Evolutionary conservation across 2,329 filamentous ascomycete genomes (phyloP), one percentile per base, ranked within the genome.

Genomic region (Aspergillus versicolor): DNA sequence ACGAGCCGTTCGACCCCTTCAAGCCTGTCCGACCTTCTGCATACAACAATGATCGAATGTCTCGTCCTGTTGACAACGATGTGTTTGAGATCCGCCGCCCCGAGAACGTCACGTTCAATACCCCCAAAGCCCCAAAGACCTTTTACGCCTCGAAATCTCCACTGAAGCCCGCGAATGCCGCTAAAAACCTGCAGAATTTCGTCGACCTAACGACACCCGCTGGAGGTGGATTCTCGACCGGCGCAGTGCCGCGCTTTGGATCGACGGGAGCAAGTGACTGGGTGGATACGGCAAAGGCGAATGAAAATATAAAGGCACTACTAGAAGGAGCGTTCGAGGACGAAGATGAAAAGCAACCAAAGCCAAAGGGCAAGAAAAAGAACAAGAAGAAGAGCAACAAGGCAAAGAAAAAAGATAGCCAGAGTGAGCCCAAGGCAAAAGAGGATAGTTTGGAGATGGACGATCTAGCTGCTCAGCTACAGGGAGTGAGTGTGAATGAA

Each of bases 261-360:
- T 76, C 80, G 0, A 74, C 78, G 15, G 84, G 87, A 63, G 78
- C 81, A 11, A 78, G 80, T 64, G 78, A 78, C 2, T 81, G 80
- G 62, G 71, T 81, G 22, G 78, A 81, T 58, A 67, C 75, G 1
- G 76, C 69, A 11, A 79, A 81, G 60, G 79, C 79, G n/a, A 79
- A 77, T 49, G 79, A 82, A 57, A 78, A 80, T 53, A 80, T 82
- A 51, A 80, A 82, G 60, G 78, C 77, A 50, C 63, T 81, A 30
- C 67, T 82, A 13, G 78, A 81, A 63, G 79, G 79, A 34, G 79
- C 78, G 12, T 79, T 81, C 57, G 79, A 81, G 42, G 79, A 81
- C 37, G 79, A 80, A 60, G 75, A 81, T 52, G 77, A 78, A 54
- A 73, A 69, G 52, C 73, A 73, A 41, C 69, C 67, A 9, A 70